Conservation (phyloP, 257 asterid genomes). For the Lithospermum erythrorhizon region DNA sequence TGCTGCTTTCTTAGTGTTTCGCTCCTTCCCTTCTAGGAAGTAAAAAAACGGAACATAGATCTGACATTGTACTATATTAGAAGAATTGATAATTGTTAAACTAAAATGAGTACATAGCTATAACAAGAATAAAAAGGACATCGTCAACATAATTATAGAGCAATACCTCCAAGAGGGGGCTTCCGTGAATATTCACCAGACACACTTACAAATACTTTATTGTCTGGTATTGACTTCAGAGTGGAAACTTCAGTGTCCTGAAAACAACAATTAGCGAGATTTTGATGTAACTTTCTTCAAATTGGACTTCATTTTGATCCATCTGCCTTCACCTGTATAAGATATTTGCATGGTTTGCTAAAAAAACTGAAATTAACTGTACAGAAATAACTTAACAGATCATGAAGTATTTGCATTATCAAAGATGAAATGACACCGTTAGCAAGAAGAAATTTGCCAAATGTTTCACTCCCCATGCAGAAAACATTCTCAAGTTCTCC, state of each 20-base stretch:
- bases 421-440: constrained; percentile 37
- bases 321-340: constrained; percentile 63
- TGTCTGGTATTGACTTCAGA: constrained; percentile 32
- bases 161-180: constrained; percentile 82
- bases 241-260: constrained; percentile 37
- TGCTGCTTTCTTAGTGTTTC: background rate
- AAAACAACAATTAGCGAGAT: constrained; percentile 14
- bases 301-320: constrained; percentile 24
- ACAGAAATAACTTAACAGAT: background rate
- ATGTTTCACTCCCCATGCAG: constrained; percentile 71
- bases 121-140: background rate
- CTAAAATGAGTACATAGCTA: background rate
- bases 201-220: constrained; percentile 61
- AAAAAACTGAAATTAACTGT: constrained; percentile 1
- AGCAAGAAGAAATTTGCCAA: constrained; percentile 78
- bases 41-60: no score
- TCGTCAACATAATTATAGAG: background rate
- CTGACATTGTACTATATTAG: no score
- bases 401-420: background rate
- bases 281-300: background rate
- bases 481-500: constrained; percentile 76
- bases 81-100: background rate
- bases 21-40: no score
- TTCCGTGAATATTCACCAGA: constrained; percentile 97
- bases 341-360: constrained; percentile 1